Conservation (phyloP, 257 asterid genomes). For the Solanum infundibuliforme region DNA sequence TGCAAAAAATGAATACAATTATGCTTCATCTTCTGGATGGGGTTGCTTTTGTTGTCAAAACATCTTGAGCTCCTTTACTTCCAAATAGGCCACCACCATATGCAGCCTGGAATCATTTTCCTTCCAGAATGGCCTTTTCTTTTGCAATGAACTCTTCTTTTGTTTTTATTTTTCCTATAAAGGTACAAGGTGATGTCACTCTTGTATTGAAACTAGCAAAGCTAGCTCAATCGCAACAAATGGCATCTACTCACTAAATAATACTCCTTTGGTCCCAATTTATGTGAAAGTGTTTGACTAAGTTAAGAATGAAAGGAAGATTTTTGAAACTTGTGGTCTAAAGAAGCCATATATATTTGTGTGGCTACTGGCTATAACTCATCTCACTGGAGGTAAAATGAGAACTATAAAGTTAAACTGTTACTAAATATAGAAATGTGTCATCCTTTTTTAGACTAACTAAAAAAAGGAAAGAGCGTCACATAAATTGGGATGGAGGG, state of each 20-base stretch:
- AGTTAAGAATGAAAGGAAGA: background rate
- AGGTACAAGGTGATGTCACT: background rate
- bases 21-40: background rate
- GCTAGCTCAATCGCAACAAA: background rate
- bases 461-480: background rate
- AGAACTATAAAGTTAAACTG: background rate
- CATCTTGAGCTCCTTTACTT: background rate
- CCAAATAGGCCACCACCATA: background rate
- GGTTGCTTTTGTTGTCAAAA: background rate
- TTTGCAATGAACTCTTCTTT: background rate
- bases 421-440: background rate
- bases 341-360: background rate
- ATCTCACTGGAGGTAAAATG: background rate
- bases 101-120: background rate
- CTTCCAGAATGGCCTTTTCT: background rate
- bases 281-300: background rate
- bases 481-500: background rate
- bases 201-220: background rate
- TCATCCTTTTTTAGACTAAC: background rate
- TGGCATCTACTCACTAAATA: background rate
- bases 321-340: background rate
- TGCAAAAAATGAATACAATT: background rate
- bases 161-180: background rate
- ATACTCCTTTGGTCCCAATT: background rate
- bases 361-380: background rate